phyloP scores from a whole-genome alignment of 345 rosid genomes.

The Boechera stricta region DNA sequence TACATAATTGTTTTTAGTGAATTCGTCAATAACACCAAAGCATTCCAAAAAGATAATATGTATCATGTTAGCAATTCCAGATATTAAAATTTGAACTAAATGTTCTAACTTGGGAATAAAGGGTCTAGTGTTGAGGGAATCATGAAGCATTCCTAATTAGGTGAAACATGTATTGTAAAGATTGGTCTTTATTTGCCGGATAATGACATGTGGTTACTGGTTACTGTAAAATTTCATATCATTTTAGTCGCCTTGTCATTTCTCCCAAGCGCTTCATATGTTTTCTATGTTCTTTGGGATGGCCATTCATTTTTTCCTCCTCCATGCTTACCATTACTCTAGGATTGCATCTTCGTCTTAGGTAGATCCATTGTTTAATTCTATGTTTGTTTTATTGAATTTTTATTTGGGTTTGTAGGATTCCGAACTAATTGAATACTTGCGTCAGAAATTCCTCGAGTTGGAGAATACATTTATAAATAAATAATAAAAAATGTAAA shows the following conservation, averaged over 20 bases:
- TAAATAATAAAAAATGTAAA: too few species aligned
- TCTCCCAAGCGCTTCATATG: not conserved
- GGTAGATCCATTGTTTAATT: too few species aligned
- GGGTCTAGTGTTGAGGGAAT: not conserved
- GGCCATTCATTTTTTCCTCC: not conserved
- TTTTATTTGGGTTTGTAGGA: too few species aligned
- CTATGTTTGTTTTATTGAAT: too few species aligned
- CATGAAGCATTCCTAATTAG: not conserved
- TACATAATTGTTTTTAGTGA: not conserved
- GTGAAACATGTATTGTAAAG: conserved; percentile 30
- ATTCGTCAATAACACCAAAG: not conserved
- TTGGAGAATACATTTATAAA: too few species aligned
- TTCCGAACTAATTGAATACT: too few species aligned
- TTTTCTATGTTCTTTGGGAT: not conserved
- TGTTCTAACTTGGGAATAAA: conserved; percentile 9
- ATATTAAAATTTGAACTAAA: not conserved
- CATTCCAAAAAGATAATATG: not conserved
- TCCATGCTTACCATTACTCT: too few species aligned
- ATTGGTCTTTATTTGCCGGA: conserved; percentile 9
- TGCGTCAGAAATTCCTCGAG: too few species aligned
- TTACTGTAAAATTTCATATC: not conserved
- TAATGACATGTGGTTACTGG: conserved; percentile 6
- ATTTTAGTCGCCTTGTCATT: not conserved
- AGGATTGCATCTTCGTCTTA: too few species aligned
- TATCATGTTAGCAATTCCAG: not conserved